Conservation (phyloP, 2,329 filamentous ascomycete species). For the Capronia americana region DNA sequence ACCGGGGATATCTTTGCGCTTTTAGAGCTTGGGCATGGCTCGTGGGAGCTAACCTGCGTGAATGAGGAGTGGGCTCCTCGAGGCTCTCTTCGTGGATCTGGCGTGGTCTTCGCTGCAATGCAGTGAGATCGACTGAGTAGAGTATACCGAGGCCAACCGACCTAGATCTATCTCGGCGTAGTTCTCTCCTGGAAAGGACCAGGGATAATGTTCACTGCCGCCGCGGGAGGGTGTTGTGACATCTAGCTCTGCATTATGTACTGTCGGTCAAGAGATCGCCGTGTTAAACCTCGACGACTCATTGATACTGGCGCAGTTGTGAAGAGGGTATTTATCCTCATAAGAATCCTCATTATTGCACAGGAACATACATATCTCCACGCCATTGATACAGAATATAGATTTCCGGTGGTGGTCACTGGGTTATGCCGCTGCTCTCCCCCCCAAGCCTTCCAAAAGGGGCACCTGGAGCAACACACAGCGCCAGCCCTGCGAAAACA, state of each 20-base stretch:
- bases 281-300: neutral
- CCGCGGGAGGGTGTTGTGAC: no score
- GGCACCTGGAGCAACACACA: neutral
- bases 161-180: neutral
- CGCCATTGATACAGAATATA: neutral
- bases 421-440: neutral
- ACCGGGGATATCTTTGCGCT: neutral
- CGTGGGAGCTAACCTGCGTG: neutral
- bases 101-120: neutral
- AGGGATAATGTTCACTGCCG: neutral
- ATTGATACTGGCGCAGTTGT: neutral
- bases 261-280: neutral
- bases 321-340: neutral
- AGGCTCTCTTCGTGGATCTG: neutral
- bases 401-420: no score
- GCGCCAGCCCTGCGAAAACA: no score
- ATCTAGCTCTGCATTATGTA: neutral
- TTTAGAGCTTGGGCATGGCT: neutral
- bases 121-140: neutral
- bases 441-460: neutral
- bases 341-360: neutral
- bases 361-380: neutral
- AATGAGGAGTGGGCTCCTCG: neutral
- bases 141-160: neutral
- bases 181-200: neutral